These are phyloP conservation scores for Cystobasidium slooffiae DNA, from an alignment of 1,284 basidiomycete species.

Conservation along the genomic window DNA sequence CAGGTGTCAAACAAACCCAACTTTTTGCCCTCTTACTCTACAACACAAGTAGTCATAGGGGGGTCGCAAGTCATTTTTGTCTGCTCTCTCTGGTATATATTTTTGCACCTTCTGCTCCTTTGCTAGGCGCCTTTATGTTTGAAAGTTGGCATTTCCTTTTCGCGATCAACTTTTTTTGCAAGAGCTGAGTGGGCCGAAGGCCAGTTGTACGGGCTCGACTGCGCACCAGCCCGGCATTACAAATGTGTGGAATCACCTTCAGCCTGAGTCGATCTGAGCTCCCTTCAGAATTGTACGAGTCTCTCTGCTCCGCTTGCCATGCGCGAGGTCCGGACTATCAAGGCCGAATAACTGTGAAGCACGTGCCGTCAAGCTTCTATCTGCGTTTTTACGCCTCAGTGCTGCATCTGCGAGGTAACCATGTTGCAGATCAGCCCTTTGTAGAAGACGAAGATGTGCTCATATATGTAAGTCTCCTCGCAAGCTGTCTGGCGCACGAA, in stretches of 20 bases:
- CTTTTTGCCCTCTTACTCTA: too few species aligned
- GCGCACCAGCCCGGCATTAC: neutral
- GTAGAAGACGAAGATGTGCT: constrained; percentile 54
- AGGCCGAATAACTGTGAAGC: neutral
- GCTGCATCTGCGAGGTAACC: constrained; percentile 72
- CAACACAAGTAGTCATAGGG: too few species aligned
- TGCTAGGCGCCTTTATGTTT: too few species aligned
- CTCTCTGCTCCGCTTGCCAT: neutral
- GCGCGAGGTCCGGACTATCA: constrained; percentile 32
- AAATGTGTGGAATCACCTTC: constrained; percentile 24
- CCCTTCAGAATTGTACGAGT: neutral
- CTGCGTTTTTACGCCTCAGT: constrained; percentile 72
- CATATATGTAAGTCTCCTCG: constrained; percentile 21
- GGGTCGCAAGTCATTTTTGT: too few species aligned
- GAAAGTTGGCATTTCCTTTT: neutral
- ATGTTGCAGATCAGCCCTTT: constrained; percentile 74
- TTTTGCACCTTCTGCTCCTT: neutral
- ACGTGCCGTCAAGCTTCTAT: constrained; percentile 18
- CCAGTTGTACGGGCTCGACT: neutral
- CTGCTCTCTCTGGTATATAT: neutral
- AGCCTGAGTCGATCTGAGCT: neutral
- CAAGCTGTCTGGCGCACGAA: too few species aligned
- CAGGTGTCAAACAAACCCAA: constrained; percentile 11
- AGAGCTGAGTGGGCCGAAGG: too few species aligned
- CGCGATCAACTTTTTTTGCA: too few species aligned